A percentile compares a stretch with the other conserved stretches of the same genome.
Evolutionary conservation across 2,329 filamentous ascomycete species (phyloP).

Genomic region (Torrubiella hemipterigena): DNA sequence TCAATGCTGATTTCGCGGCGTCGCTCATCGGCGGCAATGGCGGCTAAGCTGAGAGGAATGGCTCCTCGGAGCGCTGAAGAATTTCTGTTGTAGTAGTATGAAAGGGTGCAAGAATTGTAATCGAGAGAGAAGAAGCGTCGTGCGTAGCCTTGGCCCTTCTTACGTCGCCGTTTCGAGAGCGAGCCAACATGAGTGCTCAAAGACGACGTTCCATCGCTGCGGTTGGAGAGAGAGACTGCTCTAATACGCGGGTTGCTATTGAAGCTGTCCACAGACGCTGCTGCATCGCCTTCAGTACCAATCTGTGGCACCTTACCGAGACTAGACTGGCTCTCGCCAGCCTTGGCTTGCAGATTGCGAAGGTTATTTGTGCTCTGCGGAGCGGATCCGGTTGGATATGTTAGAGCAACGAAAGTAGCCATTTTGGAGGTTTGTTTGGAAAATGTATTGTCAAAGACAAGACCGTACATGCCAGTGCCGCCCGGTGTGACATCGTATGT

Average conservation of each 20-base stretch:
- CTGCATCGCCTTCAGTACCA: conserved; percentile 29
- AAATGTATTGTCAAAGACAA: conserved; percentile 98
- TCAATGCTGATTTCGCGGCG: conserved; percentile 90
- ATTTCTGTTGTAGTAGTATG: conserved; percentile 91
- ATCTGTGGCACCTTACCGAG: conserved; percentile 36
- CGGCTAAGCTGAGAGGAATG: conserved; percentile 82
- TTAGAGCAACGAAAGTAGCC: conserved; percentile 86
- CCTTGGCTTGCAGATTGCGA: conserved; percentile 39
- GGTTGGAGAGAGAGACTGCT: conserved; percentile 37
- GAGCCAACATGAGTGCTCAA: conserved; percentile 63
- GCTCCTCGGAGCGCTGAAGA: conserved; percentile 86
- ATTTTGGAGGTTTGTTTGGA: conserved; percentile 92
- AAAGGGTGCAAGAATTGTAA: conserved; percentile 85
- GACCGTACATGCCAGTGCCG: conserved; percentile 84
- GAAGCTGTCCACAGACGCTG: conserved; percentile 49
- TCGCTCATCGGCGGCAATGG: conserved; percentile 79
- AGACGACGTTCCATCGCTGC: conserved; percentile 32
- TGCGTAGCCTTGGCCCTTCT: conserved; percentile 88
- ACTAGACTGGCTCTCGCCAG: conserved; percentile 34
- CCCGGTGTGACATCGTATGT: conserved; percentile 66
- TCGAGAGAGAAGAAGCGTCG: conserved; percentile 92
- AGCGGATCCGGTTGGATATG: conserved; percentile 73
- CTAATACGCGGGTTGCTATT: conserved; percentile 31
- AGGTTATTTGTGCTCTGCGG: conserved; percentile 65
- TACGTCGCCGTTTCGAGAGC: conserved; percentile 79